Percentiles rank a stretch among this genome's conserved stretches.
phyloP scores from a whole-genome alignment of 2,329 filamentous ascomycete genomes.

The Ophiostoma fasciatum region DNA sequence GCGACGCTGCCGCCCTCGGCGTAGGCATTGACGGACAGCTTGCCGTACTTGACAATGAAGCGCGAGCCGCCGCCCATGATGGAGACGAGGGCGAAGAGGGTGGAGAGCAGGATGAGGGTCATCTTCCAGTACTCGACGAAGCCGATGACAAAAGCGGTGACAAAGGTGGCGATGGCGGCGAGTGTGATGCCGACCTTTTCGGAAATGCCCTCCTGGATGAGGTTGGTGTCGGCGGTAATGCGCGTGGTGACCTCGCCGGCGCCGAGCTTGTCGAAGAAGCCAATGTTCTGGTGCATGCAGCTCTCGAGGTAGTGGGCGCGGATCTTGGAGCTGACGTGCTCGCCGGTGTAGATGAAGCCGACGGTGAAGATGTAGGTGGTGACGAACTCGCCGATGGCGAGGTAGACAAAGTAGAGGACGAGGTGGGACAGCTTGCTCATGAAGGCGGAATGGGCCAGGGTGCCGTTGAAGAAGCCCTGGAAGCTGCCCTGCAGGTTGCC shows the following conservation, averaged over 20 bases:
- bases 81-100: constrained; percentile 63
- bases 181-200: constrained; percentile 75
- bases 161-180: constrained; percentile 64
- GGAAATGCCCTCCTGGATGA: constrained; percentile 86
- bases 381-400: constrained; percentile 67
- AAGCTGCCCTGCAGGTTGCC: constrained; percentile 62
- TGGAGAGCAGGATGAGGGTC: constrained; percentile 72
- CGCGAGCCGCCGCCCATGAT: constrained; percentile 59
- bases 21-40: constrained; percentile 62
- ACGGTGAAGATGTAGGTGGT: constrained; percentile 68
- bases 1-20: constrained; percentile 75
- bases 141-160: constrained; percentile 79
- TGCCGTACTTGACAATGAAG: constrained; percentile 71
- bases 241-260: constrained; percentile 88
- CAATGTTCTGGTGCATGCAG: constrained; percentile 79
- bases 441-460: constrained; percentile 39
- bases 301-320: constrained; percentile 71
- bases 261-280: constrained; percentile 83
- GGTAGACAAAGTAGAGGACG: constrained; percentile 74
- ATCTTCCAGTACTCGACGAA: constrained; percentile 90
- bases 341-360: constrained; percentile 78
- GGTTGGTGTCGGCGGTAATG: constrained; percentile 85
- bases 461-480: constrained; percentile 41
- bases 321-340: constrained; percentile 65
- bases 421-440: constrained; percentile 41